These are phyloP conservation scores for Schrenkiella parvula DNA, from an alignment of 345 rosid genomes.

Conservation along the genomic window DNA sequence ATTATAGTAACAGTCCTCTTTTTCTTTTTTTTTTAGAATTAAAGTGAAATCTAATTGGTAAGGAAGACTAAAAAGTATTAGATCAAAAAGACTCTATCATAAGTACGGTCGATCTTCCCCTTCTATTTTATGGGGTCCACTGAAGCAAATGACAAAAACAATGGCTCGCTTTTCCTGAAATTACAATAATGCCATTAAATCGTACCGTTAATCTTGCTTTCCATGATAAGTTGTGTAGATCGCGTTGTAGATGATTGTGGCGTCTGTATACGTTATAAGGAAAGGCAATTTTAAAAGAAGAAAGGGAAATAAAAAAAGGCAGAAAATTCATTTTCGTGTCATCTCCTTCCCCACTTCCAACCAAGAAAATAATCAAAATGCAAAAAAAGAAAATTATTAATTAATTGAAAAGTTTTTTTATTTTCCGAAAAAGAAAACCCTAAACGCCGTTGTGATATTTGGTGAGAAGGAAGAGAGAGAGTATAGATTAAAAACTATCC, in stretches of 20 bases:
- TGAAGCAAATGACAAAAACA: background rate
- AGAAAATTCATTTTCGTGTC: conserved; percentile 24
- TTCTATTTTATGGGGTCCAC: conserved; percentile 1
- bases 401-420: background rate
- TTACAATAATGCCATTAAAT: background rate
- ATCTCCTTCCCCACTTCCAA: conserved; percentile 39
- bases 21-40: background rate
- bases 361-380: conserved; percentile 10
- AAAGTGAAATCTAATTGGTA: background rate
- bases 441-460: conserved; percentile 30
- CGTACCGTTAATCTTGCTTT: conserved; percentile 23
- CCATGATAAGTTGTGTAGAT: background rate
- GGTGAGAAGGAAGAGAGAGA: conserved; percentile 9
- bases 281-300: conserved; percentile 20
- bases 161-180: background rate
- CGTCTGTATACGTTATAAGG: conserved; percentile 22
- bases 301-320: background rate
- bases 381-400: background rate
- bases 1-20: conserved; percentile 5
- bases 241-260: background rate
- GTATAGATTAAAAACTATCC: conserved; percentile 24
- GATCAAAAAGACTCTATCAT: conserved; percentile 28
- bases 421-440: background rate
- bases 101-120: conserved; percentile 34
- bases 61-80: conserved; percentile 1